Evolutionary conservation across 208 protist genomes (phyloP).

Genomic region (Acanthamoeba healyi): DNA sequence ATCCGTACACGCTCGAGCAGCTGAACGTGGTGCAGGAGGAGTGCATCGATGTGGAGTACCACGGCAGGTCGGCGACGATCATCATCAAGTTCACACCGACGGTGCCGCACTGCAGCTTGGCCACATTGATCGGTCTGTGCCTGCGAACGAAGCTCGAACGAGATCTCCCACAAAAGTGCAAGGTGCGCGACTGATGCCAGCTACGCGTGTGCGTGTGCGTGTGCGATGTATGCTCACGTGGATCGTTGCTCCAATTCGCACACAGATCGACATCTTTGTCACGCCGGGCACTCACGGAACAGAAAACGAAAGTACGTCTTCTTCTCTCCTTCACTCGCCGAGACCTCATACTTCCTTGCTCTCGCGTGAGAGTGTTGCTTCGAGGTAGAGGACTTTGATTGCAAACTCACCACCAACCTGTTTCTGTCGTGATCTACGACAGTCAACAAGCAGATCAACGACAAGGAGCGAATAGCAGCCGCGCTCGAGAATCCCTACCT

Average conservation of each 20-base stretch:
- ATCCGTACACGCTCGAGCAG: conserved; percentile 89
- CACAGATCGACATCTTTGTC: conserved; percentile 83
- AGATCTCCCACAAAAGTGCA: conserved; percentile 81
- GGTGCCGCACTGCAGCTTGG: conserved; percentile 87
- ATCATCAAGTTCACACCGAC: conserved; percentile 88
- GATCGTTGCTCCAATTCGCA: conserved; percentile 25
- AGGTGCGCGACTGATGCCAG: conserved; percentile 39
- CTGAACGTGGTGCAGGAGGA: conserved; percentile 87
- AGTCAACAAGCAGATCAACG: conserved; percentile 91
- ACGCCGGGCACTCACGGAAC: conserved; percentile 83
- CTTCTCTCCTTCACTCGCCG: background rate
- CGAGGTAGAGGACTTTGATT: too few relatives aligned
- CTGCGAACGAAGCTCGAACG: conserved; percentile 80
- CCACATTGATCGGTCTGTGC: conserved; percentile 87
- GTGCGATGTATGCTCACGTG: conserved; percentile 34
- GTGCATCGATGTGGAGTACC: conserved; percentile 63
- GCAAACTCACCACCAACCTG: background rate
- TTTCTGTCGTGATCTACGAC: background rate
- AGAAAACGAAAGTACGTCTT: conserved; percentile 82
- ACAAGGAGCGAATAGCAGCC: conserved; percentile 90
- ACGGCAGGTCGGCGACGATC: conserved; percentile 70
- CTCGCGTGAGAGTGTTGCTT: too few relatives aligned
- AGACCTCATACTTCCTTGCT: too few relatives aligned
- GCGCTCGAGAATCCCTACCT: conserved; percentile 88
- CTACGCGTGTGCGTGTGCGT: background rate